Base-by-base conservation (phyloP, 2,329 filamentous ascomycete species). In the Coniella lustricola region DNA sequence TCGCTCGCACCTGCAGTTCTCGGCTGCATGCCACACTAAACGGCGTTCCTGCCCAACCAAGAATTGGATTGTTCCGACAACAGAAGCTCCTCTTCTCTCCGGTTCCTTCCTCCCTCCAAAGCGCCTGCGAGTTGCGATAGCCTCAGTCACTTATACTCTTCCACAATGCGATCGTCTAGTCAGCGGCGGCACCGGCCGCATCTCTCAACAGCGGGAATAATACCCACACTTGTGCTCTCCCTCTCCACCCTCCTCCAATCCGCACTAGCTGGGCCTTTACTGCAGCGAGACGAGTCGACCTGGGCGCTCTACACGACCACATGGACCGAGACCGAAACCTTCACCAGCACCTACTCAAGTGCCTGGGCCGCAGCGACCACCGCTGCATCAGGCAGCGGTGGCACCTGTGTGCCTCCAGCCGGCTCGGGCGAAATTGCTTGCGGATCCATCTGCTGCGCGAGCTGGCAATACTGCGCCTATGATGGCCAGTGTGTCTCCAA, bases 371-470 rank as follows among this genome's bases (percentile, higher is more conserved):
- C 70, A 1, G 72, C 72, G 4, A 64, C 67, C 17, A 69, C 25
- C 10, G 10, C 25, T 29, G 25, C 25, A 29, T 29, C 69, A 2
- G 71, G 67, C n/a, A 62, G 61, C 14, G 67, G 70, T 18, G 68
- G 63, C 34, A 61, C 69, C 54, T 84, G 80, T 60, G 62, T 72
- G 1, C 77, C 79, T 1, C 59, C 57, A 3, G 60, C 63, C 42
- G 68, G 68, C n/a, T 63, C 69, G 3, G 73, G 76, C 48, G 68
- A 87, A 64, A 74, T 74, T 7, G 72, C 77, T 3, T 90, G 86
- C 61, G 85, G 85, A 29, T 62, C 62, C 45, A 82, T 83, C 50
- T 90, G 86, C 73, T 91, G 86, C 64, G 77, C 79, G 20, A 76
- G 69, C 51, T 79, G 77, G 67, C 83, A 87, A 64, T 84, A 81